Base-by-base conservation (phyloP, 2,329 filamentous ascomycete genomes). In the Cephalotrichum gorgonifer region DNA sequence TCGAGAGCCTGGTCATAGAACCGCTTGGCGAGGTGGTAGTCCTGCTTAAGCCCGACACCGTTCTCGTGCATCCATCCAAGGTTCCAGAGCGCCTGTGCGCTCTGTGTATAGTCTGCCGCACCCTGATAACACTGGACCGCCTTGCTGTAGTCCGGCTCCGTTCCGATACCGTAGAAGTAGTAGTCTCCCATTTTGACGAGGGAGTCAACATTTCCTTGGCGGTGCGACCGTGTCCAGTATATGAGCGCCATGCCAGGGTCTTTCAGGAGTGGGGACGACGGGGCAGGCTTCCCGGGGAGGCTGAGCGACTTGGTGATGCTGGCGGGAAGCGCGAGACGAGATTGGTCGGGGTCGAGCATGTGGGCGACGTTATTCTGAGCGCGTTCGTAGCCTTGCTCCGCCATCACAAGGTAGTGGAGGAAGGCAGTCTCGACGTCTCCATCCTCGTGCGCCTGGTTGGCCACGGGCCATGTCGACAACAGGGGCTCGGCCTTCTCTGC, bases 21-120 rank as follows among this genome's bases (percentile, higher is more conserved):
- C 48, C 93, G 76, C 68, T 98, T 98, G 2, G 94, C 93, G 50
- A 98, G 81, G 61, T 98, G 93, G 63, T 94, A 98, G 62, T 98
- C 93, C 62, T 98, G 93, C 49, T 86, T 85, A 20, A 97, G 78
- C 2, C 90, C 88, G 45, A 97, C 75, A 7, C 93, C 93, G 60
- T 97, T 96, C 67, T 98, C 93, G 60, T 98, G 89, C 91, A 98
- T 97, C 93, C 93, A 98, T 5, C 93, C 94, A 14, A 98, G 73
- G 59, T 98, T 97, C 79, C 89, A 98, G 50, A 96, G 80, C 14
- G 94, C 93, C 66, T 98, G 94, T 2, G 91, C 93, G 57, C 88
- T 95, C 60, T 89, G 85, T 56, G 91, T 83, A 52, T 86, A 89
- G 61, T 98, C 93, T 0, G 90, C 90, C 2, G 93, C 93, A 4